phyloP scores from a whole-genome alignment of 2,329 filamentous ascomycete genomes.

The Ophiostoma angusticollis region DNA sequence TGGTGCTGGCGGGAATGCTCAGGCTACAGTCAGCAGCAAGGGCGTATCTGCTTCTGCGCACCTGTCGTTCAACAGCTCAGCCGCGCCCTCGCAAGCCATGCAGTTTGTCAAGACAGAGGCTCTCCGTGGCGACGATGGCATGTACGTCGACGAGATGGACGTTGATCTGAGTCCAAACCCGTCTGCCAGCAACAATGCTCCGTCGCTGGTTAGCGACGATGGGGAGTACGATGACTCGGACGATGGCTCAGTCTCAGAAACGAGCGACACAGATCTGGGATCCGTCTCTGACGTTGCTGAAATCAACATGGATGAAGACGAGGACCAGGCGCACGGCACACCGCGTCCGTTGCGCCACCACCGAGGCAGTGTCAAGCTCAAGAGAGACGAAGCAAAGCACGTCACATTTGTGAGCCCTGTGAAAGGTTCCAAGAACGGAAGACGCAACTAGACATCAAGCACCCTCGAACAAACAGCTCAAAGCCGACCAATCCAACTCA shows the following conservation, averaged over 20 bases:
- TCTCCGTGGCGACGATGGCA: no score
- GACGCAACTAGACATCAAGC: slow-evolving; percentile 20
- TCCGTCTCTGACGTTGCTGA: slow-evolving; percentile 48
- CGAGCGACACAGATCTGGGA: slow-evolving; percentile 45
- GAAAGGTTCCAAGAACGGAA: slow-evolving; percentile 26
- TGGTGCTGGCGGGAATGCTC: background rate
- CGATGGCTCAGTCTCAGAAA: slow-evolving; percentile 48
- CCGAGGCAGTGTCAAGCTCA: slow-evolving; percentile 32
- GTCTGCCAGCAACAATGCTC: slow-evolving; percentile 60
- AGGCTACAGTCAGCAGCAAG: slow-evolving; percentile 39
- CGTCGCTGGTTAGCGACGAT: slow-evolving; percentile 68
- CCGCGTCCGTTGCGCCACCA: slow-evolving; percentile 31
- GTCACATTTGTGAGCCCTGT: slow-evolving; percentile 43
- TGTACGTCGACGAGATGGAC: slow-evolving; percentile 36
- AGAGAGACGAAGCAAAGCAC: slow-evolving; percentile 42
- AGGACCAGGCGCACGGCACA: slow-evolving; percentile 19
- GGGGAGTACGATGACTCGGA: slow-evolving; percentile 66
- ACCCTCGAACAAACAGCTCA: slow-evolving; percentile 30
- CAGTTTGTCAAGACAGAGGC: no score
- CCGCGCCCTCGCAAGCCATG: no score
- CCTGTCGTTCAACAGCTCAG: slow-evolving; percentile 29
- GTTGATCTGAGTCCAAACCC: slow-evolving; percentile 57
- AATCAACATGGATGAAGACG: slow-evolving; percentile 46
- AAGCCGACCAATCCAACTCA: slow-evolving; percentile 21
- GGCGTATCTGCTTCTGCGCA: slow-evolving; percentile 28